Base-by-base conservation (phyloP, 2,329 filamentous ascomycete genomes). In the Xylariales sp. region DNA sequence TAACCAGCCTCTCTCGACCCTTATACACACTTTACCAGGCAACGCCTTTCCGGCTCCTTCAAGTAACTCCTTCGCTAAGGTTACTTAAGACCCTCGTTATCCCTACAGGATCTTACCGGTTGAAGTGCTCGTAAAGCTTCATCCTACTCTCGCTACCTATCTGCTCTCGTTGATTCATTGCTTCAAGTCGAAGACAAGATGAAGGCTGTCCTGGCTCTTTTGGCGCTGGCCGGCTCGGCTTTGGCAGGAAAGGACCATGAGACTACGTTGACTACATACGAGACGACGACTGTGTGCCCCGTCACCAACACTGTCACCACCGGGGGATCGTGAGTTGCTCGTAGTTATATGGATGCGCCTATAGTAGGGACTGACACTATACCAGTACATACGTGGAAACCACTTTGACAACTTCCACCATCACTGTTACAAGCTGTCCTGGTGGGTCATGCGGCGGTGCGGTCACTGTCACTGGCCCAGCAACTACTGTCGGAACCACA, bases 271-370 rank as follows among this genome's bases (percentile, higher is more conserved):
- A 58, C 54, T 3, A 68, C 59, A 40, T 69, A 69, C 44, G 64
- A 61, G 35, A 69, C 64, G 16, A 61, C 65, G 10, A 71, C 68
- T 4, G 59, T 68, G 37, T 74, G 70, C 53, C 70, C 70, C 8
- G 24, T 27, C 45, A 71, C 68, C 8, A 58, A 61, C 24, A 73
- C 69, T 10, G 52, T 63, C 43, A 68, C 65, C 12, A 46, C 54
- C 11, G 51, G 56, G 27, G 66, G 65, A 56, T 60, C 59, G 65
- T 69, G 55, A 65, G 65, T 61, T 33, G 6, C n/a, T n/a, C n/a
- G n/a, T n/a, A n/a, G n/a, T n/a, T n/a, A n/a, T n/a, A n/a, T n/a
- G n/a, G n/a, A n/a, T n/a, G n/a, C n/a, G n/a, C n/a, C n/a, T n/a
- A n/a, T n/a, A n/a, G n/a, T n/a, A n/a, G 19, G 6, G 14, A 40